Base-by-base conservation (phyloP, 2,329 filamentous ascomycete species). In the Xylaria sp. region DNA sequence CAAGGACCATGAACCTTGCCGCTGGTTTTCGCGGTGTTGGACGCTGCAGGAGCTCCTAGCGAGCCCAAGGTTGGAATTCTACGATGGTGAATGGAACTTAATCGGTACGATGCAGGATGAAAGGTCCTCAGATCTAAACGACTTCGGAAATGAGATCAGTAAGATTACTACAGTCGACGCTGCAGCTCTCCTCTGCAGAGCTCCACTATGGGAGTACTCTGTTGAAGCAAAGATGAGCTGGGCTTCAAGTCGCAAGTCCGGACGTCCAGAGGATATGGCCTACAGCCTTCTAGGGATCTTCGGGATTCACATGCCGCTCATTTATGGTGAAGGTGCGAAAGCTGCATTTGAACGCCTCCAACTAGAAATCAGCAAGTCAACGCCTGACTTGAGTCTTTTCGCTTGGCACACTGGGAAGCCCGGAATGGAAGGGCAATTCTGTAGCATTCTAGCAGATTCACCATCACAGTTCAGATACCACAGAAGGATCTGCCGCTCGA, bases 241-340 rank as follows among this genome's bases (percentile, higher is more conserved):
- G 62, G 47, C 47, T 2, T 1, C 10, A 4, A 38, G 13, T 5
- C 42, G 27, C 20, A 61, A 47, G 13, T 11, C 27, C 2, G 17
- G 9, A 15, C 25, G 9, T 17, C 33, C 7, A 20, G 57, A 65
- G 27, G 57, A 65, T 10, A 5, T 42, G 6, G 57, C 51, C 29
- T 65, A 65, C 17, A 39, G 57, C 36, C 39, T 65, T 6, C 25
- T 50, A 11, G 63, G 44, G n/a, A 17, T 61, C 9, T 65, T 65
- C 36, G 49, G 25, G 3, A 38, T 61, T 2, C 4, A 20, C n/a
- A 42, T 65, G 42, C 33, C 29, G 3, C 36, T 51, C 31, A 47
- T 42, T n/a, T 65, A 65, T 15, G 42, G 61, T 3, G 61, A 64
- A 45, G 62, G 49, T 1, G 17, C 29, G 11, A 10, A 1, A 7